Evolutionary conservation across 2,329 filamentous ascomycete genomes (phyloP).

Genomic region (Celoporthe dispersa): DNA sequence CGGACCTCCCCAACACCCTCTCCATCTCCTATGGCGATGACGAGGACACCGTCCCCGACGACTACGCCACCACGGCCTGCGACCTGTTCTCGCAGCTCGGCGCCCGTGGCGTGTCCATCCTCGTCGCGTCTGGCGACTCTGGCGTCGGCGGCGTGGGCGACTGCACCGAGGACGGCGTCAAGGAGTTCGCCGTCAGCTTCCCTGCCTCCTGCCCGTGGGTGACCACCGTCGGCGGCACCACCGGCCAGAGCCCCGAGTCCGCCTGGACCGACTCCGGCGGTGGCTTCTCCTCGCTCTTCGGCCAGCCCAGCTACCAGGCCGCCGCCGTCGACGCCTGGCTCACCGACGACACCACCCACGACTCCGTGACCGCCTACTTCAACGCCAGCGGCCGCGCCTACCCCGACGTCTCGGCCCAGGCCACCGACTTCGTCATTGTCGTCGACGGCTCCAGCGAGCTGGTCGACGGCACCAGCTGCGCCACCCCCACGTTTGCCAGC

Average conservation of each 20-base stretch:
- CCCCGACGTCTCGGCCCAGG: conserved; percentile 43
- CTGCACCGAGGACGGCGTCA: conserved; percentile 32
- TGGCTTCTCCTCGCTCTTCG: conserved; percentile 54
- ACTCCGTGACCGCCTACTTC: conserved; percentile 39
- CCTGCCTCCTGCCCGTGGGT: conserved; percentile 59
- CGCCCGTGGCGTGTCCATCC: conserved; percentile 66
- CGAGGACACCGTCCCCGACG: conserved; percentile 58
- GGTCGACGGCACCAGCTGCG: conserved; percentile 42
- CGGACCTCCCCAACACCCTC: conserved; percentile 64
- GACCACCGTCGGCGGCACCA: conserved; percentile 65
- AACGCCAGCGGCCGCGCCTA: conserved; percentile 37
- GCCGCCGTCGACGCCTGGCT: conserved; percentile 36
- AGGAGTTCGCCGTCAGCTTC: conserved; percentile 49
- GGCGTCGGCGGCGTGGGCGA: conserved; percentile 40
- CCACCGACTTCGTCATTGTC: conserved; percentile 33
- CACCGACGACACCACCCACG: conserved; percentile 17
- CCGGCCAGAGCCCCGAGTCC: conserved; percentile 53
- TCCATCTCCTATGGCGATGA: conserved; percentile 73
- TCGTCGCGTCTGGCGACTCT: conserved; percentile 66
- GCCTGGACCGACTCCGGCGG: conserved; percentile 57
- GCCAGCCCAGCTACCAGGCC: conserved; percentile 48
- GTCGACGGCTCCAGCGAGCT: background rate
- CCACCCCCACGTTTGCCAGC: conserved; percentile 55
- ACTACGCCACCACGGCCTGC: conserved; percentile 57
- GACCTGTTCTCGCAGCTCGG: conserved; percentile 68